These are phyloP conservation scores for Singerocomus inundabilis DNA, from an alignment of 1,284 basidiomycete species.

Conservation along the genomic window DNA sequence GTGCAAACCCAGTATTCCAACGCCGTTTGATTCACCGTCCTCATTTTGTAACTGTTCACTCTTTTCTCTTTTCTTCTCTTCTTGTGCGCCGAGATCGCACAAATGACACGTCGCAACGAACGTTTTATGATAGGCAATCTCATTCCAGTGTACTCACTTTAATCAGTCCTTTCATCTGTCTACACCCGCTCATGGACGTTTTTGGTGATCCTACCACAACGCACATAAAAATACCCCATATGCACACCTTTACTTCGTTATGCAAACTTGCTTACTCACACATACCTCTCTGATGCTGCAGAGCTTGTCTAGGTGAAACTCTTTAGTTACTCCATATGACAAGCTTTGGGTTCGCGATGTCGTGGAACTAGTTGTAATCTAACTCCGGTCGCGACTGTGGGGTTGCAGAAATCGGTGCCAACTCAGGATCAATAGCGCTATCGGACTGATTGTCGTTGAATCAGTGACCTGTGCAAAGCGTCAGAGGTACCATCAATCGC, in stretches of 20 bases:
- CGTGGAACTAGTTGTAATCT: too few species aligned
- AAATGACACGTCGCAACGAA: constrained; percentile 12
- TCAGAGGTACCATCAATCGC: background rate
- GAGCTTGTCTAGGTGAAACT: background rate
- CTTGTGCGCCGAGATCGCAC: constrained; percentile 21
- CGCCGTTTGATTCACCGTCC: constrained; percentile 7
- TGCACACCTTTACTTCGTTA: constrained; percentile 4
- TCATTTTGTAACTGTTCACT: background rate
- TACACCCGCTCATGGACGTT: constrained; percentile 1
- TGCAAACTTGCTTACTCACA: constrained; percentile 5
- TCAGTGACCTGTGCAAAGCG: background rate
- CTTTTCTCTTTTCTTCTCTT: background rate
- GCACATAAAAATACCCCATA: background rate
- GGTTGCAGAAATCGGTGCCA: too few species aligned
- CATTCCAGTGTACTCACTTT: constrained; percentile 2
- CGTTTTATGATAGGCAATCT: constrained; percentile 9
- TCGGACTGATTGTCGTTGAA: too few species aligned
- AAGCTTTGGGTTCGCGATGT: too few species aligned
- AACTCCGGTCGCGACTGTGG: too few species aligned
- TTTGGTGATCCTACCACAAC: constrained; percentile 5
- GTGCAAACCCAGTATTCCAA: constrained; percentile 14
- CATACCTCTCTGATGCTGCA: background rate
- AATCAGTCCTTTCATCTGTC: background rate
- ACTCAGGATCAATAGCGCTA: too few species aligned
- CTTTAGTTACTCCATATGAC: too few species aligned